Evolutionary conservation across 2,329 filamentous ascomycete genomes (phyloP), one percentile per base, ranked within the genome.

Genomic region (Clonostachys rosea): DNA sequence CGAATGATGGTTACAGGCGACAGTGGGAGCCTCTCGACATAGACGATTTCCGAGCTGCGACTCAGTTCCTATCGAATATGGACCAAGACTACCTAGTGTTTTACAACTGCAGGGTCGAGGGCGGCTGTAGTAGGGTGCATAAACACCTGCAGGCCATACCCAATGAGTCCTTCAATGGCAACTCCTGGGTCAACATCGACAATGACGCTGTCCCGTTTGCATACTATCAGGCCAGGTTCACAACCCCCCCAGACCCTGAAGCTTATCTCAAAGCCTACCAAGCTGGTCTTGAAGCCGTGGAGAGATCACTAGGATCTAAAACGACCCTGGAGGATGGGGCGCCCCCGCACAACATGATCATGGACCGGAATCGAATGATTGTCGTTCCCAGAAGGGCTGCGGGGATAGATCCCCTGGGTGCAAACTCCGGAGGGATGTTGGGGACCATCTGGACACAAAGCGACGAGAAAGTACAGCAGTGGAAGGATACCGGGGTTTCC

Each of bases 81-180:
- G 47, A 51, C 5, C 57, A 51, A 8, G 55, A 63, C 6, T 61
- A 69, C 49, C 64, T 70, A 47, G 56, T 65, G 13, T 68, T 77
- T 16, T 78, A 67, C 58, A 78, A 78, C 52, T 73, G 74, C 54
- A 65, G 66, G 1, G 60, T 64, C 37, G 59, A 59, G 5, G 69
- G 67, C 7, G 73, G 74, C 1, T 73, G 71, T 46, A 75, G 70
- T 45, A 55, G 74, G 10, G 54, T 68, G 43, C 75, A 78, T 51
- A 78, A 78, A 56, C 74, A 76, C 57, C 49, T 77, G 49, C 74
- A 78, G 50, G 52, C 68, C 2, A 54, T 74, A 7, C 69, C 68
- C 6, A 50, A 47, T 11, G 50, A 49, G n/a, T 48, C 47, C 1
- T 57, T 54, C 44, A 57, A 57, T 3, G 55, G 59, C 44, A 48